Evolutionary conservation across 257 asterid genomes (phyloP).

Genomic region (Solanum chilense): DNA sequence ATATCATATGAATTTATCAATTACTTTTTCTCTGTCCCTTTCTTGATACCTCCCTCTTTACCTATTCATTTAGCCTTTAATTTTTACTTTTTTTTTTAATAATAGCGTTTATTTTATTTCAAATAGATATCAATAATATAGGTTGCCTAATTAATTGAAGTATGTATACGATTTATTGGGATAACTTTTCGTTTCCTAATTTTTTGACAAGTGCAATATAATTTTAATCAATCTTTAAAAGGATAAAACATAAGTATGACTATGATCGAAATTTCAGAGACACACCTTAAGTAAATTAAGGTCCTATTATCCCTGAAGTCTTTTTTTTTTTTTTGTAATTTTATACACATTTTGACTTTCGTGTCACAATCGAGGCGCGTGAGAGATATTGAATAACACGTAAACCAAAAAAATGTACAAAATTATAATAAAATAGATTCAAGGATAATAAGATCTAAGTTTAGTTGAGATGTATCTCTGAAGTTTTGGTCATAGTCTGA

Average conservation of each 20-base stretch:
- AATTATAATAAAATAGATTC: too few relatives aligned
- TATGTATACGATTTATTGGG: not conserved
- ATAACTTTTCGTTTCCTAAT: not conserved
- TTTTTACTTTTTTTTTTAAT: not conserved
- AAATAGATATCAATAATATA: not conserved
- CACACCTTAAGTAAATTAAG: too few relatives aligned
- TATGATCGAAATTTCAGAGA: too few relatives aligned
- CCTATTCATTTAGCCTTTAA: not conserved
- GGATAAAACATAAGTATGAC: too few relatives aligned
- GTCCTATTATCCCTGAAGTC: accelerated
- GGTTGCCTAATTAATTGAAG: not conserved
- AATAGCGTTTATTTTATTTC: not conserved
- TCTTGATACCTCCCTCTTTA: not conserved
- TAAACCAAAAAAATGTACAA: too few relatives aligned
- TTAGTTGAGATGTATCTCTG: too few relatives aligned
- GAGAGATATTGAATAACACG: too few relatives aligned
- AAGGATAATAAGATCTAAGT: accelerated
- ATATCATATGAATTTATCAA: not conserved
- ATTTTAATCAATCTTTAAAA: too few relatives aligned
- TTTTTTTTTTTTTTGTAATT: accelerated
- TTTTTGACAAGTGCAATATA: not conserved
- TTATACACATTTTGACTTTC: too few relatives aligned
- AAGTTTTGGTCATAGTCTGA: too few relatives aligned
- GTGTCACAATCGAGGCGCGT: too few relatives aligned
- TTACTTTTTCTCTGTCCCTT: not conserved